These are phyloP conservation scores for Sphaerulina populicola DNA, from an alignment of 2,329 filamentous ascomycete species.

Conservation along the genomic window DNA sequence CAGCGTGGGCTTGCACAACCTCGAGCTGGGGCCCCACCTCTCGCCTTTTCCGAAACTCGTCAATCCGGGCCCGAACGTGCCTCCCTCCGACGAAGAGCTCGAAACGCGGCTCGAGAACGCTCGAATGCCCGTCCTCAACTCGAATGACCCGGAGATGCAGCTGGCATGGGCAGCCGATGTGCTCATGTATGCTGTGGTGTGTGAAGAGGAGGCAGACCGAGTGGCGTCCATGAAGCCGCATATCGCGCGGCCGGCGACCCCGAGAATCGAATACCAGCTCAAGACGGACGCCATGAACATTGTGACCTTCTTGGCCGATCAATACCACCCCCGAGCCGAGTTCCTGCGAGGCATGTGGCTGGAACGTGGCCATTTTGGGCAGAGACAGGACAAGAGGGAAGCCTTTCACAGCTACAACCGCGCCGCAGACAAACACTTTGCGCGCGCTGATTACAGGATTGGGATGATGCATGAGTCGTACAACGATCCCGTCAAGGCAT, in stretches of 20 bases:
- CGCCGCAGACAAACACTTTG: conserved; percentile 78
- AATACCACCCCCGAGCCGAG: conserved; percentile 85
- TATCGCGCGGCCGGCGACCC: conserved; percentile 61
- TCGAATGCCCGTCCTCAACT: conserved; percentile 74
- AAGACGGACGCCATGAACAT: conserved; percentile 85
- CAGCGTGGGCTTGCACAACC: conserved; percentile 83
- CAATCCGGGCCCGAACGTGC: conserved; percentile 73
- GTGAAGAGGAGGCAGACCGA: conserved; percentile 65
- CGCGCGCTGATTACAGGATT: conserved; percentile 87
- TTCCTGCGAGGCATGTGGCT: conserved; percentile 96
- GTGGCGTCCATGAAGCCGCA: conserved; percentile 44
- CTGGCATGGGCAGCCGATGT: conserved; percentile 93
- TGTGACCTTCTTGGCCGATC: conserved; percentile 77
- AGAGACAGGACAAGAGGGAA: conserved; percentile 85
- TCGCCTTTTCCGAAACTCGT: conserved; percentile 84
- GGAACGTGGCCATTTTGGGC: conserved; percentile 93
- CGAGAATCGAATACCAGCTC: conserved; percentile 79
- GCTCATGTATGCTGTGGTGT: conserved; percentile 77
- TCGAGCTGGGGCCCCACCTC: conserved; percentile 70
- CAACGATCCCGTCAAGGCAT: conserved; percentile 82
- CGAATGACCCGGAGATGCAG: conserved; percentile 92
- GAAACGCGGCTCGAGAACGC: conserved; percentile 82
- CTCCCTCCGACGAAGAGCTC: conserved; percentile 87
- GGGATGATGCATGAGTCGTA: conserved; percentile 97
- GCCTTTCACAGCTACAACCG: conserved; percentile 79